Base-by-base conservation (phyloP, 495 filamentous ascomycete species). In the Aspergillus bertholletiae region DNA sequence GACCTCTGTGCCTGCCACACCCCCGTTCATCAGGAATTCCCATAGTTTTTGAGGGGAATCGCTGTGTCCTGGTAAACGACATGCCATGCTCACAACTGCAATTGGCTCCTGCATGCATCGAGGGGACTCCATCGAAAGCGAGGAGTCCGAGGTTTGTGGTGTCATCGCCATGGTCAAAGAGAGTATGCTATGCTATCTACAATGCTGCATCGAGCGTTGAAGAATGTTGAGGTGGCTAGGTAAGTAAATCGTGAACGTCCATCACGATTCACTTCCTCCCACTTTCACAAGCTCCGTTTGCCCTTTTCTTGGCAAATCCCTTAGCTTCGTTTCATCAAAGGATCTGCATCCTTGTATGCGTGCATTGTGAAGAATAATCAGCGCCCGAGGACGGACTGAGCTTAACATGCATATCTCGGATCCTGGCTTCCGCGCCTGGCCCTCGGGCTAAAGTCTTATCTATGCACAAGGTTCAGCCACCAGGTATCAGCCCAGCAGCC, bases 151-250 rank as follows among this genome's bases (percentile, higher is more conserved):
- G 7, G 53, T 49, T 21, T 49, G 21, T 7, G 53, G 53, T 20
- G 53, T 55, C n/a, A 49, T 15, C 1, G 53, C 53, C 53, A 55
- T 55, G 1, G 2, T 49, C 59, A 61, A 73, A 71, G 43, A 23
- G 23, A 41, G 7, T 32, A 32, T 32, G 30, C 2, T 12, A 12
- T 2, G 9, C 8, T 32, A 32, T 32, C 5, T 28, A 9, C 27
- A 32, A 12, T 32, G 30, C 8, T 32, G 13, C 8, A 9, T 32
- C 8, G 8, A 32, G 30, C 9, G 30, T 12, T 32, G 8, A 9
- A 12, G 13, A 12, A 9, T 32, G n/a, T n/a, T n/a, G n/a, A n/a
- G 3, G 30, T 32, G 27, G 27, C 5, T 28, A 28, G 27, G 9
- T 11, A 32, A 9, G 30, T 2, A 32, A 32, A 12, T 11, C 8